Evolutionary conservation across 805 yeast species (phyloP), one percentile per base, ranked within the genome.

Genomic region (Saccharomycopsis sp.): DNA sequence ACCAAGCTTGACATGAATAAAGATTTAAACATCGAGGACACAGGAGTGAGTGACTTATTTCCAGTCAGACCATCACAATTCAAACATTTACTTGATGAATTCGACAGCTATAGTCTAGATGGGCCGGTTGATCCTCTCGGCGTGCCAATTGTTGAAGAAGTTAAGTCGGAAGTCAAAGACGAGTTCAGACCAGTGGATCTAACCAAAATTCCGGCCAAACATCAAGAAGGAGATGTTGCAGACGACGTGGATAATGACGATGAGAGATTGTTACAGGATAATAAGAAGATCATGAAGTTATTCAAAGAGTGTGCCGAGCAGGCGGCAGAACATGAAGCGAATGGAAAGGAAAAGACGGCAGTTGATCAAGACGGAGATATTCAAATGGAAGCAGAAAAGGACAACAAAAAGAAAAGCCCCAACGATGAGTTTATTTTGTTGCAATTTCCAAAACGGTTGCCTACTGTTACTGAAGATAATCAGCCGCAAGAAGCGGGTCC

Each of bases 391-490:
- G 52, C 24, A 29, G 19, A 22, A 29, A 14, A 15, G 14, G 47
- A 17, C 24, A 62, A 57, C 19, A 57, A 56, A 34, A 42, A 55
- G 25, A 64, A 65, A 47, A 22, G 64, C 38, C 38, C 38, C 38
- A 29, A 29, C 63, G 54, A 58, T 22, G 62, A 67, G 52, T 75
- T 69, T 58, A 65, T 74, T 42, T 69, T 81, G 12, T 65, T 83
- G 63, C 86, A 83, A 61, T 69, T 82, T 57, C 84, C 85, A 1
- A 73, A 73, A 44, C 62, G 74, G 42, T 67, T 79, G 61, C 82
- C 84, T 12, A 54, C 69, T 25, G 42, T 52, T 53, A 17, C 54
- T 55, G 22, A 58, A 50, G 42, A 42, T 47, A 58, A 57, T 25
- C 53, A 19, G 14, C 47, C 44, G 2, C 50, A 49, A 17, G 62